A percentile compares a stretch with the other conserved stretches of the same genome.
phyloP scores from a whole-genome alignment of 2,329 filamentous ascomycete genomes.

The Karstenula rhodostoma region DNA sequence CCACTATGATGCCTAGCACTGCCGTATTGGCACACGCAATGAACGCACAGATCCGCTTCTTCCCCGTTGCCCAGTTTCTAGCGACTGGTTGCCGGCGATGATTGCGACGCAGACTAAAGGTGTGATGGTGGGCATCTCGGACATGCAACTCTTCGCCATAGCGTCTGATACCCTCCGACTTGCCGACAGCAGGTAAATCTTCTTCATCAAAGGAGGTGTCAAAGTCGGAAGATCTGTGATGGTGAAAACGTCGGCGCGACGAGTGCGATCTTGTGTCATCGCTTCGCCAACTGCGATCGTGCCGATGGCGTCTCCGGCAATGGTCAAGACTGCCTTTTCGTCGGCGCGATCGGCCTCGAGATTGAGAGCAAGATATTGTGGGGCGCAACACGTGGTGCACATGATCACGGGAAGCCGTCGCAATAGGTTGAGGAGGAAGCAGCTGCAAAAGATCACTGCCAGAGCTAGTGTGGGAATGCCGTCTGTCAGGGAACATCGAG shows the following conservation, averaged over 20 bases:
- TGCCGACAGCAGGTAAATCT: slow-evolving; percentile 15
- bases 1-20: slow-evolving; percentile 73
- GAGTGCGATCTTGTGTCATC: slow-evolving; percentile 19
- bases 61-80: slow-evolving; percentile 72
- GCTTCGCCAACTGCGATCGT: slow-evolving; percentile 19
- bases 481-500: slow-evolving; percentile 8
- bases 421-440: slow-evolving; percentile 31
- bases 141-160: slow-evolving; percentile 32
- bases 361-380: slow-evolving; percentile 27
- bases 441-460: slow-evolving; percentile 28
- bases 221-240: slow-evolving; percentile 20
- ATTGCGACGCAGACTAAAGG: slow-evolving; percentile 51
- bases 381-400: slow-evolving; percentile 42
- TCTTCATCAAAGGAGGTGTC: slow-evolving; percentile 33
- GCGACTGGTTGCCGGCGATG: slow-evolving; percentile 72
- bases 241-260: slow-evolving; percentile 14
- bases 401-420: slow-evolving; percentile 35
- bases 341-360: slow-evolving; percentile 32
- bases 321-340: slow-evolving; percentile 17
- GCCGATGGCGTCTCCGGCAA: slow-evolving; percentile 23
- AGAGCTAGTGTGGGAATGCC: slow-evolving; percentile 26
- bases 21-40: slow-evolving; percentile 78
- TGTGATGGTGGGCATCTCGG: slow-evolving; percentile 41
- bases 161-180: slow-evolving; percentile 18
- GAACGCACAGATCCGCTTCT: slow-evolving; percentile 73